Evolutionary conservation across 345 rosid species (phyloP), one percentile per base, ranked within the genome.

Genomic region (Citrus trifoliata): DNA sequence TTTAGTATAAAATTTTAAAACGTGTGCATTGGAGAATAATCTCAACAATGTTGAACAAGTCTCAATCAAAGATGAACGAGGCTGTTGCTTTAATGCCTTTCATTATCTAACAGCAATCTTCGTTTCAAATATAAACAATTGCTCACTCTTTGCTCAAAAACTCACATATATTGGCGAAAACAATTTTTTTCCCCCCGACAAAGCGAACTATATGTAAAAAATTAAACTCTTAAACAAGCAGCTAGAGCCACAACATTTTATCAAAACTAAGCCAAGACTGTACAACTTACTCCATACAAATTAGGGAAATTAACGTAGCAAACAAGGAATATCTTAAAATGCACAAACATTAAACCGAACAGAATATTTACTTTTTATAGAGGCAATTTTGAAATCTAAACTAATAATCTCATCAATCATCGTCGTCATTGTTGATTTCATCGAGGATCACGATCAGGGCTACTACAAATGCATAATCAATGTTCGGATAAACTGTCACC

Each of bases 381-480:
- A 5, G 10, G 14, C 13, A 13, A n/a, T 37, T 55, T 10, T 22
- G 70, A 28, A 42, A 70, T 28, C 21, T 24, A 18, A 40, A 42
- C 4, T 3, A 67, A 6, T 7, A 4, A 2, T 37, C 53, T 67
- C 58, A 70, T 71, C 58, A 70, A 25, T 73, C 79, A 0, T 33
- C 58, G 7, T 24, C 19, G 3, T 67, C 80, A 0, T 25, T 0
- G n/a, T 73, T 73, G 37, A 81, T 66, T 6, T 68, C 84, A 27
- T 86, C 75, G 10, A 83, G 86, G 14, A 86, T 74, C 10, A 77
- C 73, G 0, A 81, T 62, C 7, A 81, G 63, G 10, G 86, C 58
- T 2, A 69, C 73, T 5, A 81, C 70, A 69, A 83, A 83, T 3
- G 88, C 88, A 70, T 69, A 33, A 46, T 83, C 86, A 21, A 83